Conservation (phyloP, 1,139 yeast genomes). For the Yamadazyma epiphylla region DNA sequence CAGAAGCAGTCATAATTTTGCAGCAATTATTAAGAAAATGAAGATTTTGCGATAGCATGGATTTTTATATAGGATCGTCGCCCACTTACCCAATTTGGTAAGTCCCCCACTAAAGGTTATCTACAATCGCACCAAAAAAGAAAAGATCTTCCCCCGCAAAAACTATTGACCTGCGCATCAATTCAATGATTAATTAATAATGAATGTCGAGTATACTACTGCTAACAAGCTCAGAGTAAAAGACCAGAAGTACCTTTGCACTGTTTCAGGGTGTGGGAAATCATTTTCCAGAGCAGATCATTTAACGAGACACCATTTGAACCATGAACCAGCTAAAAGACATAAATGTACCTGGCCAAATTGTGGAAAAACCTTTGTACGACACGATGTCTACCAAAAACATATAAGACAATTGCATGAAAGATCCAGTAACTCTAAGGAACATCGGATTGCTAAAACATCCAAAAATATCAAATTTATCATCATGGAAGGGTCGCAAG, state of each 20-base stretch:
- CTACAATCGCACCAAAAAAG: too few species aligned
- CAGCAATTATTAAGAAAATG: too few species aligned
- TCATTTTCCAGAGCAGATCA: slow-evolving; percentile 43
- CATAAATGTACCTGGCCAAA: slow-evolving; percentile 29
- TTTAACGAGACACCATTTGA: slow-evolving; percentile 38
- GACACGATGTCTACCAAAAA: slow-evolving; percentile 27
- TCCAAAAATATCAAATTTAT: slow-evolving; percentile 6
- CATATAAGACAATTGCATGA: slow-evolving; percentile 11
- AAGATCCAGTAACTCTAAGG: not conserved
- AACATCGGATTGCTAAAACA: slow-evolving; percentile 1
- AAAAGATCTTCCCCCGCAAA: slow-evolving; percentile 4
- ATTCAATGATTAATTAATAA: too few species aligned
- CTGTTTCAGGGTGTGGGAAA: slow-evolving; percentile 28
- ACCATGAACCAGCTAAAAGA: slow-evolving; percentile 31
- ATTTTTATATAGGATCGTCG: slow-evolving; percentile 1
- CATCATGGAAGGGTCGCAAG: slow-evolving; percentile 2
- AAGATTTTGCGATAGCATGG: too few species aligned
- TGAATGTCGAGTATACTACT: too few species aligned
- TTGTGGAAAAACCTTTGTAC: slow-evolving; percentile 40
- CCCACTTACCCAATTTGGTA: slow-evolving; percentile 2
- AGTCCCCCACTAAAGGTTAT: not conserved
- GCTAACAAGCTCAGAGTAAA: too few species aligned
- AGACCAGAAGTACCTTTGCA: slow-evolving; percentile 7
- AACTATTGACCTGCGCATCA: too few species aligned
- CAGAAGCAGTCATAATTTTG: slow-evolving; percentile 1